Conservation (phyloP, 192 early-diverging fungal species). For the Geosiphon pyriformis region DNA sequence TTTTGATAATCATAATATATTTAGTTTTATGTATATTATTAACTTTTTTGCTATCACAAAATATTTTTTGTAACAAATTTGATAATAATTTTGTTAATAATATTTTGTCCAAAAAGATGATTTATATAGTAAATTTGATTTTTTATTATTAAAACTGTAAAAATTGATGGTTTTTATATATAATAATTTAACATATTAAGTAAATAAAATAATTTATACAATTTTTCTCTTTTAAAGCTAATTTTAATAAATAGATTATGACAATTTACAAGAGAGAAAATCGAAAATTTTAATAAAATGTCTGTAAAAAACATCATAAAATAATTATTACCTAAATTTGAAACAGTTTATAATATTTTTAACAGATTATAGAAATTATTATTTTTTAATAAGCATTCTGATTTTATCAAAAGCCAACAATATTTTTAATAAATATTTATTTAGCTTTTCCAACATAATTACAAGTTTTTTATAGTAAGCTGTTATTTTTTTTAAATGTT, state of each 20-base stretch:
- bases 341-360: neutral
- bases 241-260: neutral
- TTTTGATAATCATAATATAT: neutral
- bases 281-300: constrained; percentile 1
- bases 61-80: constrained; percentile 1
- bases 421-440: neutral
- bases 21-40: neutral
- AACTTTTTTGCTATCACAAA: neutral
- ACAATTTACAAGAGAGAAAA: constrained; percentile 4
- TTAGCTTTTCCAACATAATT: constrained; percentile 1
- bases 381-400: neutral
- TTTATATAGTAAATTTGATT: neutral
- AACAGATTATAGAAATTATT: neutral
- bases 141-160: constrained; percentile 5
- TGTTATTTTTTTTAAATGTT: neutral
- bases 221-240: neutral
- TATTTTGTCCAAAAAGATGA: neutral
- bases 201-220: constrained; percentile 7
- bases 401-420: neutral
- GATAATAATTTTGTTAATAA: neutral
- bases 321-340: neutral
- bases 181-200: neutral
- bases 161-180: neutral
- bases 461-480: constrained; percentile 2
- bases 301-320: constrained; percentile 9